Evolutionary conservation across 2,329 filamentous ascomycete species (phyloP).

Genomic region (Dothistroma septosporum): DNA sequence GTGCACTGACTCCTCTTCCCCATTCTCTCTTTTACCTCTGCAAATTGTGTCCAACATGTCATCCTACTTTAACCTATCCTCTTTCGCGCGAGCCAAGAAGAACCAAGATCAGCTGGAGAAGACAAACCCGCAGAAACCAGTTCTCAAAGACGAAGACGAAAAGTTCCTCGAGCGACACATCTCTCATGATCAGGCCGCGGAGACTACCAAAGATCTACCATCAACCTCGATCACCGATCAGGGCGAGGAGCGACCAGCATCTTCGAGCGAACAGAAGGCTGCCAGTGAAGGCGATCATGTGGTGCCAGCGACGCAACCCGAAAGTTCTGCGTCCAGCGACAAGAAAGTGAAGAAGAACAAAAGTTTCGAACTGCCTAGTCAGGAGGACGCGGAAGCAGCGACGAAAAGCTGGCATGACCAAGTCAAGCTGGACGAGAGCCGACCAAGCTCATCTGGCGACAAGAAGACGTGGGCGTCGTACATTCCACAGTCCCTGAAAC

Average conservation of each 20-base stretch:
- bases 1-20: not conserved
- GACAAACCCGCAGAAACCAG: conserved; percentile 38
- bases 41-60: conserved; percentile 13
- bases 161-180: conserved; percentile 47
- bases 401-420: conserved; percentile 27
- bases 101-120: conserved; percentile 36
- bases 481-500: conserved; percentile 23
- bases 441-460: conserved; percentile 32
- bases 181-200: conserved; percentile 23
- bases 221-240: conserved; percentile 23
- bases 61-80: conserved; percentile 34
- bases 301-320: conserved; percentile 29
- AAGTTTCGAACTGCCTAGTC: conserved; percentile 32
- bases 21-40: not conserved
- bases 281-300: conserved; percentile 30
- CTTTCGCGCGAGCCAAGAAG: conserved; percentile 35
- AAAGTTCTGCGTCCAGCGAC: conserved; percentile 15
- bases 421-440: conserved; percentile 18
- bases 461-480: conserved; percentile 37
- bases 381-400: conserved; percentile 35
- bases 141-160: conserved; percentile 60
- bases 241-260: conserved; percentile 24
- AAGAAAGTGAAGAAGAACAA: conserved; percentile 31
- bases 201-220: conserved; percentile 12
- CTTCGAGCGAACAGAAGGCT: conserved; percentile 22